phyloP scores from a whole-genome alignment of 1,284 basidiomycete genomes.

The Marasmius sp. region DNA sequence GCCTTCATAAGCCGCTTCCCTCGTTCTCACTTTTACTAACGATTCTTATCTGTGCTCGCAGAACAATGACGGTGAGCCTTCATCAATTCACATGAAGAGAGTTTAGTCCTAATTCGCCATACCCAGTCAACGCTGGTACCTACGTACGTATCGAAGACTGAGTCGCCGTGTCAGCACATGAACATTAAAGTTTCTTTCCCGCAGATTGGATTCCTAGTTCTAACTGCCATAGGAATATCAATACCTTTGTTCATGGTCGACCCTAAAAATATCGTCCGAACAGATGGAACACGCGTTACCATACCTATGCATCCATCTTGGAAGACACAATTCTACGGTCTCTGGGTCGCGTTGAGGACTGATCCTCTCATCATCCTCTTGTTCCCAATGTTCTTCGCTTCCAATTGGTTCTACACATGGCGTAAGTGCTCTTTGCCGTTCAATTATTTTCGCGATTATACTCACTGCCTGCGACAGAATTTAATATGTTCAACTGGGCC shows the following conservation, averaged over 20 bases:
- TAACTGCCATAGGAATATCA: constrained; percentile 63
- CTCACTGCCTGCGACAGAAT: constrained; percentile 7
- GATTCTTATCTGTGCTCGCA: not conserved
- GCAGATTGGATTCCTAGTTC: constrained; percentile 74
- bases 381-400: constrained; percentile 29
- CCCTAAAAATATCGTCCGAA: constrained; percentile 66
- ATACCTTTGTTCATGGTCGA: constrained; percentile 70
- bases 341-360: constrained; percentile 44
- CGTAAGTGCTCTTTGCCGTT: constrained; percentile 3
- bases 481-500: constrained; percentile 21
- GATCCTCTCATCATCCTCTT: constrained; percentile 26
- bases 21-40: not conserved
- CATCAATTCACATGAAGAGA: not conserved
- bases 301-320: constrained; percentile 66
- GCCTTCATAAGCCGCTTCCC: not conserved
- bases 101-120: not conserved
- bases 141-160: not conserved
- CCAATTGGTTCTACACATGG: constrained; percentile 29
- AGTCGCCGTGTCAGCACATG: not conserved
- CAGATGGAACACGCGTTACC: constrained; percentile 69
- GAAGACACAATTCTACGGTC: constrained; percentile 42
- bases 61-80: not conserved
- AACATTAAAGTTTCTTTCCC: constrained; percentile 5
- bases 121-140: not conserved
- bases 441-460: not conserved